phyloP scores from a whole-genome alignment of 208 protist species.

The Leishmania lainsoni region DNA sequence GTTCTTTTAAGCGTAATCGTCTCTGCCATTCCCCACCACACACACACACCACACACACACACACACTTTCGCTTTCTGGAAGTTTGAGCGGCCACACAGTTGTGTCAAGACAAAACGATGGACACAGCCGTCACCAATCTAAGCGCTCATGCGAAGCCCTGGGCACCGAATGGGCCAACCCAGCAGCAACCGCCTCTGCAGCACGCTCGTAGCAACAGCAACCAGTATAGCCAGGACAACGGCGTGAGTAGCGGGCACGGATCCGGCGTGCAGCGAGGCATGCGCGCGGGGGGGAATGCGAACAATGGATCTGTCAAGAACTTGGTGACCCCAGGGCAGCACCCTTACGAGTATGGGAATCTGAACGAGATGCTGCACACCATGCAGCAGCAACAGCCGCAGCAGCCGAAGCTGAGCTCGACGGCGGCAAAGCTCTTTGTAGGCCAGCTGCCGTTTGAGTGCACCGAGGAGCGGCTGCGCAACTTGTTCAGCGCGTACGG shows the following conservation, averaged over 20 bases:
- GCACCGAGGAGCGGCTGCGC: constrained; percentile 77
- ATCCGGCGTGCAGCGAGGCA: constrained; percentile 7
- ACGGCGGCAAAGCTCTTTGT: constrained; percentile 83
- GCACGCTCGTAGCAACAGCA: constrained; percentile 29
- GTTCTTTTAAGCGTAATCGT: too few species aligned
- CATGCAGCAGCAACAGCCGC: constrained; percentile 31
- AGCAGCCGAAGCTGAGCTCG: constrained; percentile 44
- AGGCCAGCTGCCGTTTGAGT: constrained; percentile 86
- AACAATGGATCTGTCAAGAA: constrained; percentile 30
- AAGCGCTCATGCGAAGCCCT: constrained; percentile 62
- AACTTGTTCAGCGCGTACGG: constrained; percentile 88
- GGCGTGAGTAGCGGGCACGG: constrained; percentile 4
- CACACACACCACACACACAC: too few species aligned
- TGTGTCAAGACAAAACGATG: constrained; percentile 4
- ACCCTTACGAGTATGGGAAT: constrained; percentile 19
- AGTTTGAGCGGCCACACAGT: neutral
- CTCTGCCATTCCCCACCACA: neutral
- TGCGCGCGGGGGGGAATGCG: constrained; percentile 12
- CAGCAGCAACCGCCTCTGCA: constrained; percentile 24
- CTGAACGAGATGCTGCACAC: constrained; percentile 13
- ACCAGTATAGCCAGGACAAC: constrained; percentile 18
- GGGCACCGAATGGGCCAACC: constrained; percentile 39
- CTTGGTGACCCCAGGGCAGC: constrained; percentile 15
- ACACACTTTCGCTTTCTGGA: neutral
- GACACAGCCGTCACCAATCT: constrained; percentile 42